Percentiles rank a stretch among this genome's conserved stretches.
Conservation (phyloP, 2,329 filamentous ascomycete genomes). For the Geosmithia putterillii region DNA sequence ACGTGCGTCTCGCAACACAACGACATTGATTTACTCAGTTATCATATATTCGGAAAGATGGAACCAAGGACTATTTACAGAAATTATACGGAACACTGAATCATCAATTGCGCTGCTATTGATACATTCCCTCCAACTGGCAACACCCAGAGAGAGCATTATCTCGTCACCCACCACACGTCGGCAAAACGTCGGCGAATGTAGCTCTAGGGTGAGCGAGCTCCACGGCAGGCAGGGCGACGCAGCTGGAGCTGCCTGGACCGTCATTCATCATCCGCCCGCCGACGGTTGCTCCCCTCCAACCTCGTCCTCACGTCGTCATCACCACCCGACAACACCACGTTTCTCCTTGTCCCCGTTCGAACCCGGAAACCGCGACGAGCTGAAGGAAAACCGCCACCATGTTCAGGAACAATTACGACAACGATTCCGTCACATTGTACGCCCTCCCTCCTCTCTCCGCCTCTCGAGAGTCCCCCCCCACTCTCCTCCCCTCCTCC, state of each 20-base stretch:
- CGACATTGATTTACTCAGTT: no score
- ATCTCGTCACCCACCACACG: no score
- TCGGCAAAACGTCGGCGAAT: slow-evolving; percentile 1
- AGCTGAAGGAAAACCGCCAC: slow-evolving; percentile 22
- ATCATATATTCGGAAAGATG: no score
- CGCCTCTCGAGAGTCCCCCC: neutral
- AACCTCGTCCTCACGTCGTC: no score
- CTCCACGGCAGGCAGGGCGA: slow-evolving; percentile 11
- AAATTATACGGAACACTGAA: no score
- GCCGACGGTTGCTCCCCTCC: neutral
- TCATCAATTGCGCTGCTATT: no score
- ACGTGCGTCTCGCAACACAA: no score
- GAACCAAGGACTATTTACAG: no score
- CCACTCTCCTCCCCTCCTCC: slow-evolving; percentile 6
- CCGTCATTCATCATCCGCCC: slow-evolving; percentile 7
- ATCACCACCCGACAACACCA: neutral
- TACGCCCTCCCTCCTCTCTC: slow-evolving; percentile 32
- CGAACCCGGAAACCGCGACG: slow-evolving; percentile 7
- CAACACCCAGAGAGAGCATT: no score
- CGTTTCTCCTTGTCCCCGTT: slow-evolving; percentile 5
- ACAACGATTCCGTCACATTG: slow-evolving; percentile 99
- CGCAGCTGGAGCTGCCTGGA: slow-evolving; percentile 22
- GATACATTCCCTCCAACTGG: no score
- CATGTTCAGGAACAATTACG: slow-evolving; percentile 99
- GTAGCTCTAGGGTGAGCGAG: neutral